phyloP scores from a whole-genome alignment of 2,329 filamentous ascomycete species.

The Domatiomyces globalis region DNA sequence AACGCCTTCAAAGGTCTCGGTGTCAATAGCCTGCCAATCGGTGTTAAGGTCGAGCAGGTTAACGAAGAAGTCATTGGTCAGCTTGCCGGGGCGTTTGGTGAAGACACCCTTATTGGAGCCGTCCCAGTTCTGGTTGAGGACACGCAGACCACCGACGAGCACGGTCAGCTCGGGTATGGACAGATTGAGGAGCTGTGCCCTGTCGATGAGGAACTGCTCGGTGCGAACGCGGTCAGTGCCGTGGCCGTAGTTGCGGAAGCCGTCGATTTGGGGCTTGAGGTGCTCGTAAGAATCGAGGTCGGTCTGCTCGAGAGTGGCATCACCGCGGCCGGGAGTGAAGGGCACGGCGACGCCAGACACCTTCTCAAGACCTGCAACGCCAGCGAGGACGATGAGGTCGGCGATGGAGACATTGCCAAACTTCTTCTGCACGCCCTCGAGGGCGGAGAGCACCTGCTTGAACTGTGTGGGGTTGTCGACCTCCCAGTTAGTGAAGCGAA shows the following conservation, averaged over 20 bases:
- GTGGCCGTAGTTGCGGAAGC: slow-evolving; percentile 66
- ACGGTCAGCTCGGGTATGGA: slow-evolving; percentile 57
- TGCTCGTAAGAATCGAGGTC: slow-evolving; percentile 49
- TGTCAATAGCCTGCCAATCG: slow-evolving; percentile 45
- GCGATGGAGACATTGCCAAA: slow-evolving; percentile 63
- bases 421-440: slow-evolving; percentile 51
- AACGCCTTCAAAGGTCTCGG: slow-evolving; percentile 47
- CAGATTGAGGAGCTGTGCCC: slow-evolving; percentile 55
- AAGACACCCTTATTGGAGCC: slow-evolving; percentile 53
- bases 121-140: slow-evolving; percentile 56
- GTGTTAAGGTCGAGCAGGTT: slow-evolving; percentile 58
- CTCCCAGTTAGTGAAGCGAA: slow-evolving; percentile 57
- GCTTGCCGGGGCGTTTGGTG: slow-evolving; percentile 50
- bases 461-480: slow-evolving; percentile 60
- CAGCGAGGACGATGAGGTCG: slow-evolving; percentile 64
- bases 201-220: slow-evolving; percentile 59
- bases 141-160: slow-evolving; percentile 57
- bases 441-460: slow-evolving; percentile 43
- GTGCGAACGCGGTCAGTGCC: slow-evolving; percentile 45
- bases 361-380: slow-evolving; percentile 57
- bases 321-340: slow-evolving; percentile 58
- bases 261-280: slow-evolving; percentile 57
- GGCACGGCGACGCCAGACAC: slow-evolving; percentile 51
- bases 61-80: slow-evolving; percentile 72
- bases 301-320: slow-evolving; percentile 59